These are phyloP conservation scores for Trypanosoma theileri DNA, from an alignment of 208 protist species.

Conservation along the genomic window DNA sequence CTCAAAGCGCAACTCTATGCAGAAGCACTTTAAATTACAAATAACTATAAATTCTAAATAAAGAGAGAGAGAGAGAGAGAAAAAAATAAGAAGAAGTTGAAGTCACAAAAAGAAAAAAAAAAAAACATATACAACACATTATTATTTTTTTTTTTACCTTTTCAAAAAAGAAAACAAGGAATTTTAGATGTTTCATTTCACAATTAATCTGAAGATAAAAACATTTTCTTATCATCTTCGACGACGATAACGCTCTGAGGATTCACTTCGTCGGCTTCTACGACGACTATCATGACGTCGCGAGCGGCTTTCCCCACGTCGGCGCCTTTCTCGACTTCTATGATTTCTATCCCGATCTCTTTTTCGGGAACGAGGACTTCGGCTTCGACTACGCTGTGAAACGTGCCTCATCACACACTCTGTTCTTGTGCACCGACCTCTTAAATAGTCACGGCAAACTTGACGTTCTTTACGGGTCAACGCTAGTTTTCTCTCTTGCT, in stretches of 20 bases:
- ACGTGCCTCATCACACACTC: slow-evolving; percentile 34
- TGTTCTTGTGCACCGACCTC: slow-evolving; percentile 23
- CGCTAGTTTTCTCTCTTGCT: slow-evolving; percentile 28
- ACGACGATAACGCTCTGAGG: slow-evolving; percentile 24
- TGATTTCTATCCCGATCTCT: slow-evolving; percentile 5
- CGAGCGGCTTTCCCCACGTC: slow-evolving; percentile 8
- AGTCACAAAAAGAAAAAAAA: slow-evolving; percentile 17
- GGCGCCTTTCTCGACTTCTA: slow-evolving; percentile 25
- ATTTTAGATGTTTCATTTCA: not conserved
- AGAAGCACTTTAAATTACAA: not conserved
- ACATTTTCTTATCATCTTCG: slow-evolving; percentile 10
- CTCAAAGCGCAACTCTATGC: too few relatives aligned
- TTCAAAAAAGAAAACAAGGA: slow-evolving; percentile 3
- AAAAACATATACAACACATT: not conserved
- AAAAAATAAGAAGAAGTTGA: slow-evolving; percentile 7
- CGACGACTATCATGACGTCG: slow-evolving; percentile 21
- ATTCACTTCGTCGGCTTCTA: slow-evolving; percentile 27
- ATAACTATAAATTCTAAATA: not conserved
- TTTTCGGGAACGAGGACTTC: slow-evolving; percentile 17
- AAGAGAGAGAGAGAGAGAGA: too few relatives aligned
- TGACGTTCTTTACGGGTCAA: slow-evolving; percentile 24
- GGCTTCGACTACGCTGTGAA: not conserved
- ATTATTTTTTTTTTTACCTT: slow-evolving; percentile 6
- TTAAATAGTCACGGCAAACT: slow-evolving; percentile 35
- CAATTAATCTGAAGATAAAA: not conserved